Evolutionary conservation across 2,329 filamentous ascomycete species (phyloP), one percentile per base, ranked within the genome.

Genomic region (Parafenestella ontariensis): DNA sequence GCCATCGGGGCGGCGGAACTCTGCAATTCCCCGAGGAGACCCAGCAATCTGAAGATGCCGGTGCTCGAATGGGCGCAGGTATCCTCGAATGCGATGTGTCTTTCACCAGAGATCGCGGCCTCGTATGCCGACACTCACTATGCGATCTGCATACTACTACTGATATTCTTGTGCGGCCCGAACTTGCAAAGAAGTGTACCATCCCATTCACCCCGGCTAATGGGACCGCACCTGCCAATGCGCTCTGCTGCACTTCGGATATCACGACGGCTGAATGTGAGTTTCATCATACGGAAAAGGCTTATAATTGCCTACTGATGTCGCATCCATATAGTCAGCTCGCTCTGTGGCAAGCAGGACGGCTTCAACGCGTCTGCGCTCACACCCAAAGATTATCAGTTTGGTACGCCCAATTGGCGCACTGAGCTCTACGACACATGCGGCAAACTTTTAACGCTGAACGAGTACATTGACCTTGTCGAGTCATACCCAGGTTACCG

Each of bases 81-180:
- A 79, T 89, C 39, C 81, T 87, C 46, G 87, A 89, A 74, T 89
- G 87, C 72, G 87, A 89, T 69, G 86, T 88, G 15, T 80, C 84
- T 31, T 89, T 89, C 75, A 89, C 87, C 54, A 81, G 79, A 59
- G 87, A 89, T 72, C 80, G 81, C 26, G 75, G 86, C 68, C 83
- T 89, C n/a, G 87, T 89, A 40, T 89, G 87, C 76, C 83, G 87
- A 43, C 87, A 89, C 75, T 83, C 82, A 42, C 83, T 88, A 61
- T 89, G 87, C 74, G 87, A 89, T 64, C 75, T 89, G 36, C 87
- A 89, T 77, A 87, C 84, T 20, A 89, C 87, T 8, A 89, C 87
- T 68, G 84, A 90, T 76, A 88, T 90, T 68, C 80, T 89, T 59
- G 72, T 79, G 43, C 79, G 82, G 45, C 85, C 87, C 10, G 82